Evolutionary conservation across 179 eudicot genomes (phyloP), one percentile per base, ranked within the genome.

Genomic region (Silene vulgaris): DNA sequence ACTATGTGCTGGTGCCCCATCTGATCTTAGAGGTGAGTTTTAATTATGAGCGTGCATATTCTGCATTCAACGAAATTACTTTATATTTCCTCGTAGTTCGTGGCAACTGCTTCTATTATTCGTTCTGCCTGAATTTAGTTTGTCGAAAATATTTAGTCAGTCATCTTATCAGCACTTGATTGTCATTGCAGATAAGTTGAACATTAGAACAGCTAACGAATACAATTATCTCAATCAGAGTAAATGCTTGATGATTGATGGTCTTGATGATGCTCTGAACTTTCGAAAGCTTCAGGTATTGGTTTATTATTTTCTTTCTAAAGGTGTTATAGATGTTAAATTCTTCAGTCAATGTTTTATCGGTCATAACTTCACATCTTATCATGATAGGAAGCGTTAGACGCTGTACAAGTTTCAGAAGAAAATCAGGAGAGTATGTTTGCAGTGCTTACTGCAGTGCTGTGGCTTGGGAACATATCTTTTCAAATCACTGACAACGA

Each of bases 401-500:
- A 87, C 80, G 81, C 84, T 76, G 76, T 89, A 74, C 82, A 81
- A 70, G 85, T 95, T 72, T 17, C 76, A 70, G 83, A 87, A 77
- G 88, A 87, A 80, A 90, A 90, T 77, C 91, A 88, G 83, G 93
- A 89, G 70, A 84, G 85, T 74, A 80, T 86, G 64, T 90, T 90
- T 81, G 82, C 89, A 81, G 86, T 87, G 88, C 85, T 95, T 74
- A 90, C 91, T 68, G 93, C 96, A 70, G 88, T 95, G 54, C 82
- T 95, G 57, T 95, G 99, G 99, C 85, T 95, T 59, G 97, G 99
- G 72, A 95, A 95, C 86, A 88, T 95, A 79, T 82, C 91, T 20
- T 95, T 90, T 82, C 83, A 84, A 78, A 88, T 84, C 60, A 76
- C 80, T 77, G 93, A 89, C 82, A 76, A 80, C 64, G 97, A 89